Conservation (phyloP, 2,329 filamentous ascomycete genomes). For the Cladosporium sp. region DNA sequence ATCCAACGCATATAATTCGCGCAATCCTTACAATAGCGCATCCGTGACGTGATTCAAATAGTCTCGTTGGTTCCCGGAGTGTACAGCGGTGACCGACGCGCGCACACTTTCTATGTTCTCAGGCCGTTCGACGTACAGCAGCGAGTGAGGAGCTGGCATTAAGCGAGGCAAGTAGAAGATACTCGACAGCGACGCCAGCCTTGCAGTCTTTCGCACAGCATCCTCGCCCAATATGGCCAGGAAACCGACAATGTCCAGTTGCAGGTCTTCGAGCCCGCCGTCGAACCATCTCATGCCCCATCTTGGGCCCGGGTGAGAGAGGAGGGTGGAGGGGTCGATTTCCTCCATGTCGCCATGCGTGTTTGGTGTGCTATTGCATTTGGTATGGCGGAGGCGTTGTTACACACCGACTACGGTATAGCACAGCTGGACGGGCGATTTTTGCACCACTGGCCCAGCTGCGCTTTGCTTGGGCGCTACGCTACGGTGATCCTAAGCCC, state of each 20-base stretch:
- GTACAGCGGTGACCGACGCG: conserved; percentile 47
- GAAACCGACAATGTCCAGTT: conserved; percentile 58
- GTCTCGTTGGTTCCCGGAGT: conserved; percentile 49
- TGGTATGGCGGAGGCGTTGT: neutral
- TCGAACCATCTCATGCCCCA: conserved; percentile 17
- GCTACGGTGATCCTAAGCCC: conserved; percentile 5
- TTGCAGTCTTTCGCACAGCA: conserved; percentile 51
- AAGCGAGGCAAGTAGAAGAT: conserved; percentile 53
- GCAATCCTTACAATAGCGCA: conserved; percentile 44
- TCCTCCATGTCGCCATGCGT: conserved; percentile 11
- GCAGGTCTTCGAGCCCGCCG: conserved; percentile 37
- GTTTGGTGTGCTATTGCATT: neutral
- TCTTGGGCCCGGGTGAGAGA: neutral
- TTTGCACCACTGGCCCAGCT: neutral
- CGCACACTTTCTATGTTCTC: conserved; percentile 42
- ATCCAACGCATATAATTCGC: neutral
- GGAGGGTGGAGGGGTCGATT: conserved; percentile 8
- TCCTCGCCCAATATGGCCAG: conserved; percentile 56
- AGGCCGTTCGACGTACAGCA: conserved; percentile 49
- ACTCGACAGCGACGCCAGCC: conserved; percentile 51
- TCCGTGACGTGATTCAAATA: conserved; percentile 52
- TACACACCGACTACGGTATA: neutral
- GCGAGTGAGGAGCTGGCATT: conserved; percentile 52
- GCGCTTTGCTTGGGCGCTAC: conserved; percentile 8
- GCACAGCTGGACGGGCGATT: neutral